phyloP scores from a whole-genome alignment of 2,329 filamentous ascomycete species.

The Pestalotiopsis sp. region DNA sequence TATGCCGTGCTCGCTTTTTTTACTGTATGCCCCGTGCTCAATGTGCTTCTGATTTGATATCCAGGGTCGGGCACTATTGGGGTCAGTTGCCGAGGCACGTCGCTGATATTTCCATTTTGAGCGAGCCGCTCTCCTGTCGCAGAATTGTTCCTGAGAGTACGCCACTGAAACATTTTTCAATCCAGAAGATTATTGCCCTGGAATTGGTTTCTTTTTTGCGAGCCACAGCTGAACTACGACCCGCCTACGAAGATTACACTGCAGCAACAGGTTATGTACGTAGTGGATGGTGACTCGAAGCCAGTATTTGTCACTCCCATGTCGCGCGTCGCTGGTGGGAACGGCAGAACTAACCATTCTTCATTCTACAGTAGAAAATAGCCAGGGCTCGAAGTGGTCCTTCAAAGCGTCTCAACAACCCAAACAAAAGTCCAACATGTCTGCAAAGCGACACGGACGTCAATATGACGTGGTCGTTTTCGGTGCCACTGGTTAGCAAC shows the following conservation, averaged over 20 bases:
- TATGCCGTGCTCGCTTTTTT: too few species aligned
- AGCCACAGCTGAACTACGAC: too few species aligned
- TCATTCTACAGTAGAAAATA: constrained; percentile 20
- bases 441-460: constrained; percentile 52
- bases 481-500: constrained; percentile 56
- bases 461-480: constrained; percentile 62
- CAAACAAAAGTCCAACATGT: constrained; percentile 36
- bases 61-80: not conserved
- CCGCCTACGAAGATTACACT: too few species aligned
- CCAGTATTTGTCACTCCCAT: not conserved
- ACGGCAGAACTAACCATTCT: constrained; percentile 9
- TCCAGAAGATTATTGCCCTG: not conserved
- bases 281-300: too few species aligned
- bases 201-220: too few species aligned
- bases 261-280: too few species aligned
- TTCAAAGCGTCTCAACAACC: not conserved
- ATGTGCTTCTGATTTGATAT: too few species aligned
- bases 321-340: not conserved
- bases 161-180: too few species aligned
- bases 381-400: not conserved
- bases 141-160: not conserved
- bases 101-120: not conserved
- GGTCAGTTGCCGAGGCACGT: not conserved
- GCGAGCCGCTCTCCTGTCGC: not conserved
- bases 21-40: too few species aligned